Conservation (phyloP, 2,329 filamentous ascomycete species). For the Trichophyton verrucosum region DNA sequence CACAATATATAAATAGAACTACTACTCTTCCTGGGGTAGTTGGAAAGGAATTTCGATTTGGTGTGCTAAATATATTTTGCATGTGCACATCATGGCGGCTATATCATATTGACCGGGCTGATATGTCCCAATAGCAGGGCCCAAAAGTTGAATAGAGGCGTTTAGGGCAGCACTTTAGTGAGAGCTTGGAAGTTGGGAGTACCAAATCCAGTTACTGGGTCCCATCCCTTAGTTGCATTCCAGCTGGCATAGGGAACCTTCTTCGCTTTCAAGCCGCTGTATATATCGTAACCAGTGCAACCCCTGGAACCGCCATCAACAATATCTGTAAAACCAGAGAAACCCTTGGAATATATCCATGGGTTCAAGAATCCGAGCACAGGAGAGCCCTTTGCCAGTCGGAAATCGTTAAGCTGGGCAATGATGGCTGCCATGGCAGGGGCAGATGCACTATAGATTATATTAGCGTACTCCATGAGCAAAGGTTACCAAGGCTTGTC, state of each 20-base stretch:
- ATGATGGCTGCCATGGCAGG: conserved; percentile 53
- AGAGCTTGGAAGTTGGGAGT: conserved; percentile 20
- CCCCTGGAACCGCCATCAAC: conserved; percentile 36
- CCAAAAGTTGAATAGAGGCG: background rate
- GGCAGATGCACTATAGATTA: conserved; percentile 39
- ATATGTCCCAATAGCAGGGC: background rate
- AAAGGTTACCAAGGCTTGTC: too few species aligned
- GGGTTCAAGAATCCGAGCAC: conserved; percentile 50
- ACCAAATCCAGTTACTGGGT: conserved; percentile 37
- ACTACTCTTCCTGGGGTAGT: background rate
- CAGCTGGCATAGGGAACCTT: conserved; percentile 36
- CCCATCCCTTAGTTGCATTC: conserved; percentile 41
- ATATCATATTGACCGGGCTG: background rate
- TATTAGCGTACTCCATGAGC: background rate
- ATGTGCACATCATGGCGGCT: background rate
- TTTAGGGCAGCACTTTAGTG: conserved; percentile 8
- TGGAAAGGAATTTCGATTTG: background rate
- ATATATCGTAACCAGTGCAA: conserved; percentile 26
- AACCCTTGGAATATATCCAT: conserved; percentile 42
- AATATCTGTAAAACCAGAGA: conserved; percentile 38
- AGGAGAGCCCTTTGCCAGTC: conserved; percentile 42
- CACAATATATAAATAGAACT: background rate
- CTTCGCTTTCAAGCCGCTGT: conserved; percentile 10
- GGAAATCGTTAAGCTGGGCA: conserved; percentile 51
- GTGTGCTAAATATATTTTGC: background rate